A percentile compares a stretch with the other conserved stretches of the same genome.
Evolutionary conservation across 495 filamentous ascomycete species (phyloP).

Genomic region (Aspergillus cristatus): DNA sequence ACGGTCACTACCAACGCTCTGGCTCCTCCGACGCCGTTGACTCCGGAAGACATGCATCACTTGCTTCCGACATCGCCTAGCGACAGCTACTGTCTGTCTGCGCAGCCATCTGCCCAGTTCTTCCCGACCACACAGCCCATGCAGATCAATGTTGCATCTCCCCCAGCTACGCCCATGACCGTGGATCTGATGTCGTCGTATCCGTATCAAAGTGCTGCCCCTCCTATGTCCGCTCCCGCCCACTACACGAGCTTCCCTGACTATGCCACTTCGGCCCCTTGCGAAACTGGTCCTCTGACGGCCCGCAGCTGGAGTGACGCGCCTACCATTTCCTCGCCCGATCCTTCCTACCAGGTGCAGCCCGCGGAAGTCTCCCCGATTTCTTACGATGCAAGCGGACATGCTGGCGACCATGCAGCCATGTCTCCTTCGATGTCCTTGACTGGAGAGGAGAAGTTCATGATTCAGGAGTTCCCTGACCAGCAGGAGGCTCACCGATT

Average conservation of each 20-base stretch:
- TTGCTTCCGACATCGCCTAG: slow-evolving; percentile 32
- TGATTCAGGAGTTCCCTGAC: slow-evolving; percentile 36
- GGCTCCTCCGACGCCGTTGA: slow-evolving; percentile 40
- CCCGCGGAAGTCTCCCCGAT: slow-evolving; percentile 27
- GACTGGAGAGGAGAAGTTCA: slow-evolving; percentile 30
- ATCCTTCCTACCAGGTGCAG: slow-evolving; percentile 23
- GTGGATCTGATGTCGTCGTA: slow-evolving; percentile 31
- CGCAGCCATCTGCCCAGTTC: slow-evolving; percentile 27
- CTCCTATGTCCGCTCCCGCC: slow-evolving; percentile 39
- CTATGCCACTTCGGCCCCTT: slow-evolving; percentile 23
- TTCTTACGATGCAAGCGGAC: slow-evolving; percentile 23
- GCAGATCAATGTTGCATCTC: slow-evolving; percentile 40
- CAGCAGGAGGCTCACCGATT: slow-evolving; percentile 31
- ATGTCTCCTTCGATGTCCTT: slow-evolving; percentile 12
- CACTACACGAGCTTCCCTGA: slow-evolving; percentile 36
- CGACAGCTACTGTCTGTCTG: slow-evolving; percentile 33
- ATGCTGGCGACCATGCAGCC: slow-evolving; percentile 23
- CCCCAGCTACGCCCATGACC: slow-evolving; percentile 35
- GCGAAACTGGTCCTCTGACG: slow-evolving; percentile 20
- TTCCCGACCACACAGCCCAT: slow-evolving; percentile 36
- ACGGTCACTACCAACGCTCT: slow-evolving; percentile 30
- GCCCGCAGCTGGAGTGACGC: slow-evolving; percentile 35
- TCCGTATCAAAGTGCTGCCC: slow-evolving; percentile 23
- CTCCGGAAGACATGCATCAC: slow-evolving; percentile 36
- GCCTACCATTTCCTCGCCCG: slow-evolving; percentile 32